Conservation (phyloP, 768 basidiomycete genomes). For the Lentinula edodes region DNA sequence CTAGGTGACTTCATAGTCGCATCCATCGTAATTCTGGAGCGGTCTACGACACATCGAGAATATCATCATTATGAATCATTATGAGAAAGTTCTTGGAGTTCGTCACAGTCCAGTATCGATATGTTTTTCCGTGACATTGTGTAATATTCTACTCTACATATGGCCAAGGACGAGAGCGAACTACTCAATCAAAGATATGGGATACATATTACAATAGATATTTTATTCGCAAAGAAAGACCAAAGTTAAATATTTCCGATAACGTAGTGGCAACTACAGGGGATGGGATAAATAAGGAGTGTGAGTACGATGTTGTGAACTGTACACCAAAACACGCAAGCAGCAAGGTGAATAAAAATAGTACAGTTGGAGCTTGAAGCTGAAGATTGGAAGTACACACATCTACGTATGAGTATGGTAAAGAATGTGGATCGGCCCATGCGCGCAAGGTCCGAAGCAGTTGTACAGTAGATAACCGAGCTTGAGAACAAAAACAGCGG, state of each 20-base stretch:
- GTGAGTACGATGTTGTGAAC: neutral
- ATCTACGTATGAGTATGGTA: neutral
- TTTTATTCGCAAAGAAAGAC: neutral
- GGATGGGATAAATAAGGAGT: neutral
- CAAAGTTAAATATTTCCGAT: neutral
- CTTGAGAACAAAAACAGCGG: too few relatives aligned
- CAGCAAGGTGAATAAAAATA: neutral
- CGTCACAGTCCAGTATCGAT: too few relatives aligned
- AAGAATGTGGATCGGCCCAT: slow-evolving; percentile 1
- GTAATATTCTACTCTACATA: too few relatives aligned
- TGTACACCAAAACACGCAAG: neutral
- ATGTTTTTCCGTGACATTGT: too few relatives aligned
- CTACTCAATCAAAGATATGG: neutral
- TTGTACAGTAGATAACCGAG: neutral
- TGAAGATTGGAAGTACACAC: neutral
- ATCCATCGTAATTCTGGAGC: neutral
- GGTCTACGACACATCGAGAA: too few relatives aligned
- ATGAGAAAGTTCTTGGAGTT: too few relatives aligned
- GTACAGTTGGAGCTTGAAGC: neutral
- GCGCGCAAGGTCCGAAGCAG: neutral
- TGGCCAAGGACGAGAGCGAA: too few relatives aligned
- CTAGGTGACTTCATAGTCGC: neutral
- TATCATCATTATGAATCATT: too few relatives aligned
- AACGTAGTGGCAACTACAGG: slow-evolving; percentile 1
- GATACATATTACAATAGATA: neutral